These are phyloP conservation scores for Sutorius australiensis DNA, from an alignment of 768 basidiomycete species.

Conservation along the genomic window DNA sequence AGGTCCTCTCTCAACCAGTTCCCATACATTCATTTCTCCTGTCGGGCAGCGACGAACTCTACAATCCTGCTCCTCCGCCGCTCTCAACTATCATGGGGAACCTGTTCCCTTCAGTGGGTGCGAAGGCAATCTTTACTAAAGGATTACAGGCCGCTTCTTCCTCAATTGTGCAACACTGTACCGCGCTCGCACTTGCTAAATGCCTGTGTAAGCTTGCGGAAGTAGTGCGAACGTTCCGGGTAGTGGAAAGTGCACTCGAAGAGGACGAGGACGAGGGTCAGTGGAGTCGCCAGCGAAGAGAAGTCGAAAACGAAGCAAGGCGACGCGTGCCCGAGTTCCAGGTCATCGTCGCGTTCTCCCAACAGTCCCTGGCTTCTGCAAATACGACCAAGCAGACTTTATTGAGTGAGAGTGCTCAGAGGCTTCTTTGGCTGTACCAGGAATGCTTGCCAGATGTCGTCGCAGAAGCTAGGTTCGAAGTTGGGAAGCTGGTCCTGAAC, in stretches of 20 bases:
- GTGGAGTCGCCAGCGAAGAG: conserved; percentile 63
- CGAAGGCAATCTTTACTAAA: conserved; percentile 73
- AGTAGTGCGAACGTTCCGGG: conserved; percentile 48
- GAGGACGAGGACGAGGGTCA: conserved; percentile 62
- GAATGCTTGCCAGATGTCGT: conserved; percentile 67
- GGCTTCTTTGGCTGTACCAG: conserved; percentile 85
- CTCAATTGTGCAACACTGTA: conserved; percentile 77
- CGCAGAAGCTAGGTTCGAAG: conserved; percentile 80
- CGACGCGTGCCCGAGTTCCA: conserved; percentile 82
- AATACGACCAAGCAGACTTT: conserved; percentile 51
- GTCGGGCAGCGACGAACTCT: conserved; percentile 39
- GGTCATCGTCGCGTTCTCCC: conserved; percentile 80
- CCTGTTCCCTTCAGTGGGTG: conserved; percentile 68
- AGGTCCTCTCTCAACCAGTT: conserved; percentile 72
- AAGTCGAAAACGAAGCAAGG: conserved; percentile 73
- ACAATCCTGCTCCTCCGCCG: conserved; percentile 73
- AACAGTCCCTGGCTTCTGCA: conserved; percentile 38
- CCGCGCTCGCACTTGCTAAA: conserved; percentile 72
- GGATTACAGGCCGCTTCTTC: conserved; percentile 69
- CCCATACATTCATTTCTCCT: conserved; percentile 63
- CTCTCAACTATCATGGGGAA: conserved; percentile 70
- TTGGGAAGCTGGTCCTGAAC: conserved; percentile 67
- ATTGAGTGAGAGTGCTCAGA: conserved; percentile 73
- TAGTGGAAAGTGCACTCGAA: conserved; percentile 51
- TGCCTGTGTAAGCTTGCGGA: conserved; percentile 67